Base-by-base conservation (phyloP, 2,329 filamentous ascomycete species). In the Fusarium keratoplasticum region DNA sequence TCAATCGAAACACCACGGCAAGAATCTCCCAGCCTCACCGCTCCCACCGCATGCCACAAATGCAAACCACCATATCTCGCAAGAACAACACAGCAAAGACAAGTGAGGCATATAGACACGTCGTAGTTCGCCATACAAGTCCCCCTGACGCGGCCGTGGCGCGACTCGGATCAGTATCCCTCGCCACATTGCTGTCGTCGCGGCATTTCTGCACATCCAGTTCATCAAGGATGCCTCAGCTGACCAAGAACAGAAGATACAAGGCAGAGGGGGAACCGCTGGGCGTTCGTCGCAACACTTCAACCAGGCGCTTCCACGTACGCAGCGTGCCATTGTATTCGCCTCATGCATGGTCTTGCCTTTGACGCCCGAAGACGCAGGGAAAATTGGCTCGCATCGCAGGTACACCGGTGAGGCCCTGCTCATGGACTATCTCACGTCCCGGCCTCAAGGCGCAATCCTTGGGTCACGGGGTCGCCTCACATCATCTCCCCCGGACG, bases 381-480 rank as follows among this genome's bases (percentile, higher is more conserved):
- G 52, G 40, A 70, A 42, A 50, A 50, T 50, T 50, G 44, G 47
- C 29, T 22, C 20, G 60, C 33, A 50, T 25, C 20, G 60, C 33
- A 50, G 71, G 64, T 57, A 36, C 22, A 74, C 71, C 71, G 71
- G 71, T 73, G 71, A 74, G 71, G 64, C 60, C 60, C 50, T 52
- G 38, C 33, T 22, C 50, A 44, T 42, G 58, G 54, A 71, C 50
- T 33, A 54, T 52, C 47, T 52, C 47, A 52, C 27, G 47, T 52
- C 16, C 27, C 55, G 54, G 61, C 35, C 27, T 55, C 61, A 64
- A 55, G 64, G 70, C 55, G 27, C 35, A 27, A 40, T 35, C 58
- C 35, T 68, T 64, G 55, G 35, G 61, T 72, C 67, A 73, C 54
- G 58, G 57, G 68, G 66, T 67, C 72, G 73, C 75, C 75, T 76